These are phyloP conservation scores for Eragrostis curvula DNA, from an alignment of 176 grass and related monocot genomes.

Conservation along the genomic window DNA sequence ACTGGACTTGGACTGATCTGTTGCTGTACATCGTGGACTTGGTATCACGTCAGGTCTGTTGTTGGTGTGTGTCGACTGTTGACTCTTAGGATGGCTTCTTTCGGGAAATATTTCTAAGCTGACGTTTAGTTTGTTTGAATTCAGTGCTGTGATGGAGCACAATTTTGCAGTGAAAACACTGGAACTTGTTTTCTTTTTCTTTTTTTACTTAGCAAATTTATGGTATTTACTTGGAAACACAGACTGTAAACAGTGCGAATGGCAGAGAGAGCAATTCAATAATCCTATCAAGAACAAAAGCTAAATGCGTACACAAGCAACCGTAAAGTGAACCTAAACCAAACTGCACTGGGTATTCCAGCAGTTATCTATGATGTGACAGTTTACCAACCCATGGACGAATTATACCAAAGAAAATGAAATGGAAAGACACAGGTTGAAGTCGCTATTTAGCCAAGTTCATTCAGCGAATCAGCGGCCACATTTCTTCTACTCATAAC, in stretches of 20 bases:
- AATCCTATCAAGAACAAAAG: background rate
- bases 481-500: no score
- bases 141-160: background rate
- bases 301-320: background rate
- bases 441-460: background rate
- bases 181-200: background rate
- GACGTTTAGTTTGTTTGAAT: background rate
- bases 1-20: conserved; percentile 38
- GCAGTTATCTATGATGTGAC: background rate
- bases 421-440: background rate
- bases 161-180: background rate
- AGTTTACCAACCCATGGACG: background rate
- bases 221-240: background rate
- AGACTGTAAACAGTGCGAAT: background rate
- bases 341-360: background rate
- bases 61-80: background rate
- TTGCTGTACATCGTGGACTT: conserved; percentile 4
- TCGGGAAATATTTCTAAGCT: background rate
- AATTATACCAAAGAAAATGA: background rate
- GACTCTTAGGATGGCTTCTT: conserved; percentile 19
- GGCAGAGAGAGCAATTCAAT: background rate
- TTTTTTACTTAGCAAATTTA: background rate
- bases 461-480: no score
- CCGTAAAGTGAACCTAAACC: background rate
- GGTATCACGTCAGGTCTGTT: background rate